phyloP scores from a whole-genome alignment of 345 rosid species.

The Sonneratia caseolaris region DNA sequence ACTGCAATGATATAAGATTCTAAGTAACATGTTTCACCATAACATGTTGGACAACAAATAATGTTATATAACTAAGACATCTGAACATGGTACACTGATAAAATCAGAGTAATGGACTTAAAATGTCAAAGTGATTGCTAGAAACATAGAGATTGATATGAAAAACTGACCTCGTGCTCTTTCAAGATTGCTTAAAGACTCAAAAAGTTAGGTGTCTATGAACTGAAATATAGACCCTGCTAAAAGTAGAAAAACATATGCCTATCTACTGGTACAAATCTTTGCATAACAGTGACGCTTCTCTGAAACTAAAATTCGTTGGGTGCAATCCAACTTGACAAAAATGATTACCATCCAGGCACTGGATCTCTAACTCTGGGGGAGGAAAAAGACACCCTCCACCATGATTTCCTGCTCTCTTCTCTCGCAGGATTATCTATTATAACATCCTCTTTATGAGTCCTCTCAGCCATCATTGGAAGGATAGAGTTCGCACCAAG shows the following conservation, averaged over 20 bases:
- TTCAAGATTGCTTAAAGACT: neutral
- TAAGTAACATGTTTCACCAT: neutral
- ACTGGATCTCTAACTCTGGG: conserved; percentile 55
- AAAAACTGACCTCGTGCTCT: neutral
- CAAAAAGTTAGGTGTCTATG: neutral
- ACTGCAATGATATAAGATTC: conserved; percentile 33
- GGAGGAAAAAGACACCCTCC: conserved; percentile 73
- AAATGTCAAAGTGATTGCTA: neutral
- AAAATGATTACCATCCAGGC: conserved; percentile 36
- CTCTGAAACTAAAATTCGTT: neutral
- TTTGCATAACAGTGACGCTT: neutral
- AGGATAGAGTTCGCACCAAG: conserved; percentile 69
- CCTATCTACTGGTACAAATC: neutral
- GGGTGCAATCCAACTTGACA: neutral
- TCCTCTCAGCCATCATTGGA: conserved; percentile 45
- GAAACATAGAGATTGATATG: neutral
- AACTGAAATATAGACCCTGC: neutral
- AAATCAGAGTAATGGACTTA: neutral
- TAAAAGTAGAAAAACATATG: neutral
- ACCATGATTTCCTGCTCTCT: conserved; percentile 55
- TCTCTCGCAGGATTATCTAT: conserved; percentile 31
- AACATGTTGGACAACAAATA: neutral
- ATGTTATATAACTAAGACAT: neutral
- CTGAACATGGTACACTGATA: neutral
- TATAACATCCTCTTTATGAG: conserved; percentile 22